Evolutionary conservation across 805 yeast species (phyloP).

Genomic region (Myxozyma vanderwaltii): DNA sequence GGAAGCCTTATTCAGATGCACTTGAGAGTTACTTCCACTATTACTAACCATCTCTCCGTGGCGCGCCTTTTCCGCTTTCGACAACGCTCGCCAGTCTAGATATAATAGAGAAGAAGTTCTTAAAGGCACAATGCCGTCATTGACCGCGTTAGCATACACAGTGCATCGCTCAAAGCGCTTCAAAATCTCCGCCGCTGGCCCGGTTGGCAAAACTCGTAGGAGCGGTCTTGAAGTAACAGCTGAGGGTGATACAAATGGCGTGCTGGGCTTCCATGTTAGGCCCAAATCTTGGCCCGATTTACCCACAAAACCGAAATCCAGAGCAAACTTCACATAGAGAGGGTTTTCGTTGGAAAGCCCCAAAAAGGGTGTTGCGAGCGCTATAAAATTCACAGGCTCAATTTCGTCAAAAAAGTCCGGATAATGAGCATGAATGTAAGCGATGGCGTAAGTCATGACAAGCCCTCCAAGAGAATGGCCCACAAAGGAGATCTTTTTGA

Average conservation of each 20-base stretch:
- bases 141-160: conserved; percentile 81
- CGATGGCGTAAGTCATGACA: conserved; percentile 87
- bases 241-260: conserved; percentile 24
- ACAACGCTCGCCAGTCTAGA: conserved; percentile 79
- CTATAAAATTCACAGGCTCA: conserved; percentile 74
- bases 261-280: conserved; percentile 49
- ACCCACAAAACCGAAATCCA: conserved; percentile 89
- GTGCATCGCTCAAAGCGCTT: conserved; percentile 70
- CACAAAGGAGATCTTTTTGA: conserved; percentile 68
- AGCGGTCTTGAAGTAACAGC: conserved; percentile 54
- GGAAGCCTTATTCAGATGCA: conserved; percentile 17
- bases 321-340: conserved; percentile 74
- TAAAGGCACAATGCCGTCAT: conserved; percentile 95
- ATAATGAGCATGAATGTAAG: conserved; percentile 62
- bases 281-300: conserved; percentile 90
- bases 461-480: conserved; percentile 96
- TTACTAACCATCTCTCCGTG: conserved; percentile 28
- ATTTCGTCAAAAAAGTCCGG: conserved; percentile 70
- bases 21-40: conserved; percentile 1
- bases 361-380: conserved; percentile 84
- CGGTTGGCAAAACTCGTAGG: conserved; percentile 71
- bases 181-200: conserved; percentile 68
- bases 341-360: conserved; percentile 92
- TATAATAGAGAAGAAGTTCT: conserved; percentile 81
- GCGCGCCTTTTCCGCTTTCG: conserved; percentile 50